Percentiles rank a stretch among this genome's conserved stretches.
phyloP scores from a whole-genome alignment of 2,329 filamentous ascomycete species.

The Hypoxylon sp. region DNA sequence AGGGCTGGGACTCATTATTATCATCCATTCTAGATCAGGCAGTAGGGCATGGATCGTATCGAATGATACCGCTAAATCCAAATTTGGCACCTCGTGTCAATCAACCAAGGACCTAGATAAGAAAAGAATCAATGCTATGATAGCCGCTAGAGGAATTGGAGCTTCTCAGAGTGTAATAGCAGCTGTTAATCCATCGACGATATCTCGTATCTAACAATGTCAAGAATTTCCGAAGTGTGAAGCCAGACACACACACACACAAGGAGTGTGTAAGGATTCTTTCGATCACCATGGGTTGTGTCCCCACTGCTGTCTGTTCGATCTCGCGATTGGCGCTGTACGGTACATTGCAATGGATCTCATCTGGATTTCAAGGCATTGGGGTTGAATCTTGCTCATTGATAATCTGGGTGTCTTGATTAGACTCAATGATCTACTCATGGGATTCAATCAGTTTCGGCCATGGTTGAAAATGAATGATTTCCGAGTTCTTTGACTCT shows the following conservation, averaged over 20 bases:
- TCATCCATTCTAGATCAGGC: conserved; percentile 35
- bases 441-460: conserved; percentile 9
- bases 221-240: not conserved
- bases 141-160: conserved; percentile 4
- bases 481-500: not conserved
- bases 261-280: not conserved
- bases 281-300: conserved; percentile 28
- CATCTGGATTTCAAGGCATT: conserved; percentile 27
- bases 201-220: conserved; percentile 32
- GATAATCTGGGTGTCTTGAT: conserved; percentile 21
- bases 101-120: conserved; percentile 22
- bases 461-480: not conserved
- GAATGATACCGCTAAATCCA: conserved; percentile 27
- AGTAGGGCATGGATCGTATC: conserved; percentile 32
- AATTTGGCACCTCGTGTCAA: conserved; percentile 36
- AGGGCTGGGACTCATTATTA: conserved; percentile 14
- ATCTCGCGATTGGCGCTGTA: conserved; percentile 13
- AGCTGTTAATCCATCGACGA: conserved; percentile 10
- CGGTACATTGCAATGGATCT: conserved; percentile 30
- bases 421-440: conserved; percentile 21
- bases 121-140: conserved; percentile 23
- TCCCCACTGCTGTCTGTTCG: conserved; percentile 19
- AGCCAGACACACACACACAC: not conserved
- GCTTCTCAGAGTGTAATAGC: conserved; percentile 10
- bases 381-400: conserved; percentile 31